Evolutionary conservation across 441 rosid species (phyloP), one percentile per base, ranked within the genome.

Genomic region (Mallotus japonicus): DNA sequence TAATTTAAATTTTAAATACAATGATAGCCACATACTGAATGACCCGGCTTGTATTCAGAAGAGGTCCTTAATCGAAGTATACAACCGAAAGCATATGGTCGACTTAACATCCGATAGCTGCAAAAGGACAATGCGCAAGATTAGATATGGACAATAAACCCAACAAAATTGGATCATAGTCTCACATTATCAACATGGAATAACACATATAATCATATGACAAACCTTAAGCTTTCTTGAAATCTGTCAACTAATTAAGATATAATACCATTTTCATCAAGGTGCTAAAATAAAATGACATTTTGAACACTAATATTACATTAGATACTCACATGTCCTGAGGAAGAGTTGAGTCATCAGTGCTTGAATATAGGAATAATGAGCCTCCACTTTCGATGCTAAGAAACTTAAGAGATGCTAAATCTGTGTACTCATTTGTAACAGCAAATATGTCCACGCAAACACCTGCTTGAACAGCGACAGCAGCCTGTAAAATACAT

Each of bases 311-410:
- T 4, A 70, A 77, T 46, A 46, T 20, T 71, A 65, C 49, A 13
- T 60, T 54, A 60, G 37, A 71, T 63, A 87, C 97, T 91, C 81
- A 95, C 99, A 95, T 93, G 85, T 95, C 98, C 88, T 91, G 99
- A 81, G 99, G 99, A 84, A 95, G 97, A 42, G 99, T 92, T 16
- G 97, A 95, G 77, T 95, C 98, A 81, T 95, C 99, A 8, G 98
- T 91, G 79, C 79, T 95, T 78, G 98, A 79, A 84, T 93, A 90
- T 67, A 95, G 79, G 81, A 91, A 89, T 72, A 95, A 62, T 7
- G 98, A 89, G 69, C 97, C 99, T 16, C 98, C 99, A 84, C 98
- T 93, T 85, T 95, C 99, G 70, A 93, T 93, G 74, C 99, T 93
- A 73, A 95, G 98, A 80, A 95, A 95, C 77, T 95, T 95, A 69